These are phyloP conservation scores for Camelina sativa DNA, from an alignment of 345 rosid genomes.

Conservation along the genomic window DNA sequence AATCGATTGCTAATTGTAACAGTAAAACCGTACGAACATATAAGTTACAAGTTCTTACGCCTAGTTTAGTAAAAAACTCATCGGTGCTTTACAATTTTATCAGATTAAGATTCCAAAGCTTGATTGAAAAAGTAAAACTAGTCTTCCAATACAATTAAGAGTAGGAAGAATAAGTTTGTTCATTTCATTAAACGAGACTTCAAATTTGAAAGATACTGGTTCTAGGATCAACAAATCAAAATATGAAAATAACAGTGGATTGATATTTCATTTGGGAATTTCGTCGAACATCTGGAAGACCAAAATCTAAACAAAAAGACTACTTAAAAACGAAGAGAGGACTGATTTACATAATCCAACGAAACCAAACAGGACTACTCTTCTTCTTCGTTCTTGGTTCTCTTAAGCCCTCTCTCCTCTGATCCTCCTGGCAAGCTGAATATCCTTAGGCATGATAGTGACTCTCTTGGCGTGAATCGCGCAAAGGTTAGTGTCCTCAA, in stretches of 20 bases:
- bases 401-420: constrained; percentile 62
- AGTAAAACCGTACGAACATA: no score
- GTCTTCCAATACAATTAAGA: no score
- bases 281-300: constrained; percentile 1
- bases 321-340: not conserved
- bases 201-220: no score
- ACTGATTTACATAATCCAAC: constrained; percentile 11
- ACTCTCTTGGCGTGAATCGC: constrained; percentile 71
- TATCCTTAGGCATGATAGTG: constrained; percentile 67
- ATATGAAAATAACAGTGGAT: not conserved
- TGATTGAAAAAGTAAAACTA: no score
- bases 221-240: not conserved
- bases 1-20: no score
- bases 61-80: no score
- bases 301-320: not conserved
- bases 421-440: constrained; percentile 63
- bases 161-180: no score
- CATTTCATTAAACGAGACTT: no score
- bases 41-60: no score
- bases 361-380: not conserved
- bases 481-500: constrained; percentile 62
- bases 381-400: not conserved
- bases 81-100: no score
- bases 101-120: no score
- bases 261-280: not conserved